These are phyloP conservation scores for Carallia brachiata DNA, from an alignment of 345 rosid genomes.

Conservation along the genomic window DNA sequence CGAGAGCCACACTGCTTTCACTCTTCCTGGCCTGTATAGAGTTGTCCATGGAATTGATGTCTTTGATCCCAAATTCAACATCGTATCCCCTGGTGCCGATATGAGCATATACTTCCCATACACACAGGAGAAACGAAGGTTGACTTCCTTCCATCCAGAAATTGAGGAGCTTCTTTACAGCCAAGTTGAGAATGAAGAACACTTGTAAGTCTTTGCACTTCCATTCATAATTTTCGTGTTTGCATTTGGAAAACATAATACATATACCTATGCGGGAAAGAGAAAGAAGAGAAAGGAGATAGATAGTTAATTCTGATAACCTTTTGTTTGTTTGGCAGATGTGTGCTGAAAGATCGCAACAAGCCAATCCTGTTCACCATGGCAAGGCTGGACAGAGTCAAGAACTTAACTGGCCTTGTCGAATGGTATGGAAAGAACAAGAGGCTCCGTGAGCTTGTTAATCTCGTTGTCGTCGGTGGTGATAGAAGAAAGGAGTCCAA, in stretches of 20 bases:
- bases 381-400: conserved; percentile 66
- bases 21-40: conserved; percentile 57
- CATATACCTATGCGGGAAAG: neutral
- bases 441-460: conserved; percentile 45
- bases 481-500: conserved; percentile 37
- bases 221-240: neutral
- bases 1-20: conserved; percentile 59
- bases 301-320: neutral
- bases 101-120: conserved; percentile 60
- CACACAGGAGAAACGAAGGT: conserved; percentile 47
- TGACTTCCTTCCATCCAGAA: conserved; percentile 46
- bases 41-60: conserved; percentile 68
- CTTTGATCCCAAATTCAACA: conserved; percentile 60
- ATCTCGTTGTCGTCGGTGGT: conserved; percentile 52
- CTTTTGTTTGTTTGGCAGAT: conserved; percentile 25
- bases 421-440: conserved; percentile 47
- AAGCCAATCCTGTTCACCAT: conserved; percentile 65
- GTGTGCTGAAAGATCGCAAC: conserved; percentile 37
- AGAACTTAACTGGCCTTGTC: conserved; percentile 57
- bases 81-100: conserved; percentile 68
- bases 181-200: conserved; percentile 48
- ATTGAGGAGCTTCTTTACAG: conserved; percentile 49
- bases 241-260: neutral
- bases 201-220: conserved; percentile 40
- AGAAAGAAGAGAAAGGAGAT: neutral